Conservation (phyloP, 2,329 filamentous ascomycete species). For the Pseudogymnoascus sp. region DNA sequence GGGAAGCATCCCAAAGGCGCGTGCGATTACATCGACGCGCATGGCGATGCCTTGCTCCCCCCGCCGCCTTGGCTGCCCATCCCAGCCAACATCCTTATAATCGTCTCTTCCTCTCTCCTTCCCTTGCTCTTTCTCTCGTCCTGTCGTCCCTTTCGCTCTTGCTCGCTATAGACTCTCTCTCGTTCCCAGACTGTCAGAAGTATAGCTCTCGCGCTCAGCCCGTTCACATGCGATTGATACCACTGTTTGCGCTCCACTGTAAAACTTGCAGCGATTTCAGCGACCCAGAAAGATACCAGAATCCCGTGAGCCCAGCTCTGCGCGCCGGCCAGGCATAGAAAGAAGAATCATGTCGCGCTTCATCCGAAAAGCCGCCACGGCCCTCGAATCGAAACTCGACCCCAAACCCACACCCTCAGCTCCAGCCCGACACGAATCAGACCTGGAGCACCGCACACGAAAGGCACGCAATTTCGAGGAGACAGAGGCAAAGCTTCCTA, state of each 20-base stretch:
- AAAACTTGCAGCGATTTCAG: not conserved
- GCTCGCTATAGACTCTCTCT: not conserved
- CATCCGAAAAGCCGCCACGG: not conserved
- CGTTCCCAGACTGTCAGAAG: not conserved
- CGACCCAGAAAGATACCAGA: not conserved
- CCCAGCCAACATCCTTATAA: not conserved
- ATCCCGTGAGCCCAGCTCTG: not conserved
- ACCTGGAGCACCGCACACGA: constrained; percentile 47
- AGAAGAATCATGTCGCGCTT: not conserved
- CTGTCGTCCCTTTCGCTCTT: not conserved
- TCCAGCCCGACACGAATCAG: constrained; percentile 23
- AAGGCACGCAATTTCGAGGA: constrained; percentile 44
- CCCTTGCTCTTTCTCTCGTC: not conserved
- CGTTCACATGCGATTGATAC: not conserved
- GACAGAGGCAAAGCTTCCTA: constrained; percentile 43
- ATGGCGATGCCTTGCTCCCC: constrained; percentile 6
- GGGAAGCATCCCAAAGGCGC: constrained; percentile 1
- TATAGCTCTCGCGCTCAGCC: not conserved
- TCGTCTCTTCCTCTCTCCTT: not conserved
- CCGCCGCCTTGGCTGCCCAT: not conserved
- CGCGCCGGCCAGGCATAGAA: not conserved
- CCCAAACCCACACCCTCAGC: constrained; percentile 17
- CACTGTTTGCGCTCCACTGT: not conserved
- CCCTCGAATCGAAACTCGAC: not conserved
- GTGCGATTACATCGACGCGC: constrained; percentile 3